Conservation (phyloP, 2,329 filamentous ascomycete genomes). For the Plenodomus biglobosus region DNA sequence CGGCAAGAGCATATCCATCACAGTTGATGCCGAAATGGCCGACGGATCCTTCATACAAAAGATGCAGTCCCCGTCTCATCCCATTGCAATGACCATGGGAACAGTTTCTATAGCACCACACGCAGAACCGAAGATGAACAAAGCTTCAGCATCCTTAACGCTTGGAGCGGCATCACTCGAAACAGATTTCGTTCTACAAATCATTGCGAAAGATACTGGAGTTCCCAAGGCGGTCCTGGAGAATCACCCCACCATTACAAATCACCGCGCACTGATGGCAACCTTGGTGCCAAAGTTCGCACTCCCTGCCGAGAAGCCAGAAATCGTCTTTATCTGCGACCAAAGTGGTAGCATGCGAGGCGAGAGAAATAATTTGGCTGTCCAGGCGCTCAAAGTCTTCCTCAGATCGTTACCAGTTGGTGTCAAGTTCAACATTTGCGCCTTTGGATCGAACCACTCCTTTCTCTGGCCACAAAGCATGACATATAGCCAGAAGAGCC, state of each 20-base stretch:
- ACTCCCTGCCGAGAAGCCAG: slow-evolving; percentile 58
- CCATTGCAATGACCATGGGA: slow-evolving; percentile 66
- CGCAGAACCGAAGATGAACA: slow-evolving; percentile 56
- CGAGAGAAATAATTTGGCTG: slow-evolving; percentile 56
- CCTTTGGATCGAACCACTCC: slow-evolving; percentile 57
- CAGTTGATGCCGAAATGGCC: slow-evolving; percentile 62
- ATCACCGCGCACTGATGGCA: slow-evolving; percentile 68
- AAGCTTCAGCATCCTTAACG: slow-evolving; percentile 63
- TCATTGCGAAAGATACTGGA: slow-evolving; percentile 62
- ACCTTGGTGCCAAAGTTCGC: slow-evolving; percentile 70
- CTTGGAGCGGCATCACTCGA: slow-evolving; percentile 57
- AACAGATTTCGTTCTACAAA: slow-evolving; percentile 67
- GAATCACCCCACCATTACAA: slow-evolving; percentile 61
- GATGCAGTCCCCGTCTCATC: slow-evolving; percentile 68
- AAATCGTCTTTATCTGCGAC: slow-evolving; percentile 74
- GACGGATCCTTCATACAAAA: slow-evolving; percentile 59
- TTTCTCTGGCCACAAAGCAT: slow-evolving; percentile 55
- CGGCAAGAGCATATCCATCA: slow-evolving; percentile 54
- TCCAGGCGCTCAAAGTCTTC: slow-evolving; percentile 62
- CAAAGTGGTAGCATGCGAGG: slow-evolving; percentile 66
- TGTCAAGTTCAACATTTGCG: slow-evolving; percentile 70
- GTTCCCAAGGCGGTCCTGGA: slow-evolving; percentile 68
- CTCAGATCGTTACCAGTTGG: slow-evolving; percentile 66
- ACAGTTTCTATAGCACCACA: slow-evolving; percentile 53
- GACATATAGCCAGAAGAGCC: slow-evolving; percentile 50